A percentile compares a stretch with the other conserved stretches of the same genome.
Conservation (phyloP, 2,329 filamentous ascomycete genomes). For the Fusarium robinianum region DNA sequence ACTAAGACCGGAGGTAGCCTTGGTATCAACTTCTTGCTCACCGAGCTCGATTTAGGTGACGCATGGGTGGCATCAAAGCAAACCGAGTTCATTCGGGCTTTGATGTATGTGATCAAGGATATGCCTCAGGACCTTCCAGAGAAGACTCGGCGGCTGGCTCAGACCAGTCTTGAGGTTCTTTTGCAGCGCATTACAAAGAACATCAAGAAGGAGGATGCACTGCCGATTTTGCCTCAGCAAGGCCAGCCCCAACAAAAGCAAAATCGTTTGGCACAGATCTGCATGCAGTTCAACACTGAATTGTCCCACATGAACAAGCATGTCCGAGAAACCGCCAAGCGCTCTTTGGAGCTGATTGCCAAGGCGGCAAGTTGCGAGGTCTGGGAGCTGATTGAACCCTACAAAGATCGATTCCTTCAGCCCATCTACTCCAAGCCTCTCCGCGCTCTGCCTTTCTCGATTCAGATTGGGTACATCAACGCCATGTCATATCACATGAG, state of each 20-base stretch:
- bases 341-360: slow-evolving; percentile 79
- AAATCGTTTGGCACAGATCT: slow-evolving; percentile 73
- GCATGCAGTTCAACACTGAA: slow-evolving; percentile 83
- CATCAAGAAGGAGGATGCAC: slow-evolving; percentile 74
- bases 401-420: slow-evolving; percentile 85
- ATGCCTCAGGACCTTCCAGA: slow-evolving; percentile 94
- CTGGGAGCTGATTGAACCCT: slow-evolving; percentile 85
- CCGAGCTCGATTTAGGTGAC: slow-evolving; percentile 82
- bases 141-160: slow-evolving; percentile 80
- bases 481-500: slow-evolving; percentile 94
- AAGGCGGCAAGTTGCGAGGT: slow-evolving; percentile 77
- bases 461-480: slow-evolving; percentile 98
- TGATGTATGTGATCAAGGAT: slow-evolving; percentile 98
- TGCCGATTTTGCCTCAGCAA: slow-evolving; percentile 44
- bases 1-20: slow-evolving; percentile 91
- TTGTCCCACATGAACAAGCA: slow-evolving; percentile 95
- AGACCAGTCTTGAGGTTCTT: slow-evolving; percentile 80
- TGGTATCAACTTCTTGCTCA: slow-evolving; percentile 87
- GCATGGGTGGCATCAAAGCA: slow-evolving; percentile 82
- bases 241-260: slow-evolving; percentile 54
- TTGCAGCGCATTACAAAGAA: slow-evolving; percentile 78
- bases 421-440: slow-evolving; percentile 96
- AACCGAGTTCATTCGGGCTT: slow-evolving; percentile 83
- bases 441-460: slow-evolving; percentile 87
- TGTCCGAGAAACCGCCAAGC: slow-evolving; percentile 84